A percentile compares a stretch with the other conserved stretches of the same genome.
These are phyloP conservation scores for Coleophoma eucalyptorum DNA, from an alignment of 2,329 filamentous ascomycete genomes.

Conservation along the genomic window DNA sequence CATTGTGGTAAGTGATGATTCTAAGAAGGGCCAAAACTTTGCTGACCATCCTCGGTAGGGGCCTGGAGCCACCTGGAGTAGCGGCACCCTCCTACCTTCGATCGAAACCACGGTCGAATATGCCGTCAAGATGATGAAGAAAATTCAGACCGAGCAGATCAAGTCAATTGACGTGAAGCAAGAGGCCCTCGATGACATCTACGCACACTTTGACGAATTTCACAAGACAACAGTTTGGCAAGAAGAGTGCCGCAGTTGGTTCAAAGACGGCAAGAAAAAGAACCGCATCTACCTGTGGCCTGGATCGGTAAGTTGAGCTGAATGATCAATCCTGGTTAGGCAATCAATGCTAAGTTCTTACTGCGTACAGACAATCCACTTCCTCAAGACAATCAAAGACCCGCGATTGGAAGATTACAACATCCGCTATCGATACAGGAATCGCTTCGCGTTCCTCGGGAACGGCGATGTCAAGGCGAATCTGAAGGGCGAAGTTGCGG, in stretches of 20 bases:
- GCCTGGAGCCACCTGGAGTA: conserved; percentile 38
- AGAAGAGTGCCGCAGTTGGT: conserved; percentile 21
- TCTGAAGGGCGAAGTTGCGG: conserved; percentile 31
- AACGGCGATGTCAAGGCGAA: conserved; percentile 42
- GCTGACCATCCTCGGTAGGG: conserved; percentile 19
- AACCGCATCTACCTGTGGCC: conserved; percentile 44
- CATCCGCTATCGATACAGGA: conserved; percentile 32
- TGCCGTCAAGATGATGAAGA: conserved; percentile 33
- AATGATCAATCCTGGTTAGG: not conserved
- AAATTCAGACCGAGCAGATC: conserved; percentile 32
- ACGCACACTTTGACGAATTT: conserved; percentile 21
- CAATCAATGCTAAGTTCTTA: not conserved
- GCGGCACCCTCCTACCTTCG: conserved; percentile 37
- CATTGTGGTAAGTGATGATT: conserved; percentile 12
- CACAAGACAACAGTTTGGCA: conserved; percentile 24
- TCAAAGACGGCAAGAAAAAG: conserved; percentile 27
- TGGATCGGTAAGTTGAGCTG: conserved; percentile 34
- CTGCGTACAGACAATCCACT: conserved; percentile 38
- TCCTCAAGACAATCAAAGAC: conserved; percentile 33
- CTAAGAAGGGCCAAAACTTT: no score
- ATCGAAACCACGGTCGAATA: conserved; percentile 40
- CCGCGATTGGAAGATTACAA: conserved; percentile 40
- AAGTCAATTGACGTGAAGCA: conserved; percentile 30
- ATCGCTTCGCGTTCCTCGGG: conserved; percentile 34
- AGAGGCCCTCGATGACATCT: conserved; percentile 28